Conservation (phyloP, 2,329 filamentous ascomycete species). For the Raffaelea ambrosiae region DNA sequence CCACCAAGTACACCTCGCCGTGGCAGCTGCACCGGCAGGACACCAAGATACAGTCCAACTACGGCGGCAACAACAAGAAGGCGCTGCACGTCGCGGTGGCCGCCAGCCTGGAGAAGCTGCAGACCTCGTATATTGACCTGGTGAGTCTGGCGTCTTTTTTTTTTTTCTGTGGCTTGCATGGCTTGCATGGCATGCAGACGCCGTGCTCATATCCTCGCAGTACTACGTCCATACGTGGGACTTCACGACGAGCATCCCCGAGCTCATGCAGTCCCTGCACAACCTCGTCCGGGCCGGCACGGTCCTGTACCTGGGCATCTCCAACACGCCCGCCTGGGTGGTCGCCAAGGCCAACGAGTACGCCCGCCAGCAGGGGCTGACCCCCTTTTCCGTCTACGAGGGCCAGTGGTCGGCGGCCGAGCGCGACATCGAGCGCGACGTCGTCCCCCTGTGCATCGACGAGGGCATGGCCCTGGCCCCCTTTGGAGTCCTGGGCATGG, state of each 20-base stretch:
- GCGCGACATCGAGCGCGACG: slow-evolving; percentile 61
- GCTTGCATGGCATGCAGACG: too few relatives aligned
- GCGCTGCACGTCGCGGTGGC: too few relatives aligned
- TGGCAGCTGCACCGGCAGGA: too few relatives aligned
- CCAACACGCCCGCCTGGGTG: slow-evolving; percentile 49
- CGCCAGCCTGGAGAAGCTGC: too few relatives aligned
- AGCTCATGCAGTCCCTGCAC: slow-evolving; percentile 53
- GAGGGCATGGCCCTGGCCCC: slow-evolving; percentile 49
- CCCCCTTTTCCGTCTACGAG: slow-evolving; percentile 55
- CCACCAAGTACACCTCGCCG: too few relatives aligned
- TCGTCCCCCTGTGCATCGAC: slow-evolving; percentile 54
- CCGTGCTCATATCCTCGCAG: too few relatives aligned
- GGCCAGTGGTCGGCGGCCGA: slow-evolving; percentile 51
- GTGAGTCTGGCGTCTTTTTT: too few relatives aligned
- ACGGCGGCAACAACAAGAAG: too few relatives aligned
- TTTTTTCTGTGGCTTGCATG: too few relatives aligned
- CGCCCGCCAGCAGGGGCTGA: slow-evolving; percentile 50
- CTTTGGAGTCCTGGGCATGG: slow-evolving; percentile 44
- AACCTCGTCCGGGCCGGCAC: slow-evolving; percentile 41
- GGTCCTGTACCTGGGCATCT: slow-evolving; percentile 50
- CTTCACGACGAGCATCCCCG: slow-evolving; percentile 42
- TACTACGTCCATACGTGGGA: too few relatives aligned
- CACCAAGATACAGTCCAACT: too few relatives aligned
- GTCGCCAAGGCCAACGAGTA: slow-evolving; percentile 46
- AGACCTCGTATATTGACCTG: too few relatives aligned